phyloP scores from a whole-genome alignment of 192 early-diverging fungal species.

The Dimargaris xerosporica region DNA sequence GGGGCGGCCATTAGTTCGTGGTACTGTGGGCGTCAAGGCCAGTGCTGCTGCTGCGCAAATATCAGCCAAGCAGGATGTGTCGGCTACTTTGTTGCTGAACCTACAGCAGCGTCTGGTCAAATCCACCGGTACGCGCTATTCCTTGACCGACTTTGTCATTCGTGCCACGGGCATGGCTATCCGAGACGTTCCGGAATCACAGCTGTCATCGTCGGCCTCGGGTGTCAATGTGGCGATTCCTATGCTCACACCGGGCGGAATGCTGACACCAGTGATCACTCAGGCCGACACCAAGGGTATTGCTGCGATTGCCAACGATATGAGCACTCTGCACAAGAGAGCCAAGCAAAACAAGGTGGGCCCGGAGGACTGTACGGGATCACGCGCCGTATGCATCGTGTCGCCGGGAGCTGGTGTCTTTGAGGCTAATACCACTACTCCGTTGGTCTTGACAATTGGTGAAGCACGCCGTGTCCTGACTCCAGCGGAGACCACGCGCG shows the following conservation, averaged over 20 bases:
- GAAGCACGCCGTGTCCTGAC: constrained; percentile 18
- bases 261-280: constrained; percentile 40
- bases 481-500: constrained; percentile 14
- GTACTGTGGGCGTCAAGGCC: background rate
- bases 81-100: constrained; percentile 12
- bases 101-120: constrained; percentile 17
- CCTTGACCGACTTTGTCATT: background rate
- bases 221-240: constrained; percentile 32
- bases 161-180: background rate
- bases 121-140: background rate
- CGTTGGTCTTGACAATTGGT: constrained; percentile 51
- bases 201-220: background rate
- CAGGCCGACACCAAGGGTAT: constrained; percentile 33
- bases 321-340: constrained; percentile 31
- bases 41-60: constrained; percentile 18
- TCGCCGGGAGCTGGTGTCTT: constrained; percentile 38
- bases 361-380: constrained; percentile 43
- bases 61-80: constrained; percentile 9
- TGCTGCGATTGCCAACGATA: constrained; percentile 27
- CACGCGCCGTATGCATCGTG: constrained; percentile 39
- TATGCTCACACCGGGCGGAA: constrained; percentile 36
- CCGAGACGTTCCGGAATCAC: background rate
- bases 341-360: constrained; percentile 32
- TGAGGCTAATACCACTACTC: constrained; percentile 43
- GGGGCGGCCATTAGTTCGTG: constrained; percentile 9